Evolutionary conservation across 352 stramenopile species (phyloP).

Genomic region (Peronospora farinosa): DNA sequence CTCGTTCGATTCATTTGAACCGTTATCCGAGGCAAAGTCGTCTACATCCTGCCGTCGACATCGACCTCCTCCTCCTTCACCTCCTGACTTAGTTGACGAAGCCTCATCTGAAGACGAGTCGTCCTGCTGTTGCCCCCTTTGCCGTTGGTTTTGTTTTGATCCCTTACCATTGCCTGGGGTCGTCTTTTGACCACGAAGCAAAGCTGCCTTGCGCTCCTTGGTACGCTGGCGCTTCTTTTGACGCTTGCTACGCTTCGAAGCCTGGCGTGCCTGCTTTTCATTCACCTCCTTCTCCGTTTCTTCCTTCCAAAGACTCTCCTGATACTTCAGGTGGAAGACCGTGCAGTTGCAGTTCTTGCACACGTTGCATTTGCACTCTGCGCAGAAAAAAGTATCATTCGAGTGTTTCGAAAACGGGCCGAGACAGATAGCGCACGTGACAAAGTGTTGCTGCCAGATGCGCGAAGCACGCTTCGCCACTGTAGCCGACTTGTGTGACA

Average conservation of each 20-base stretch:
- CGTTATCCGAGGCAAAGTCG: conserved; percentile 56
- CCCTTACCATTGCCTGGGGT: conserved; percentile 23
- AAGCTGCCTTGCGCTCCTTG: conserved; percentile 73
- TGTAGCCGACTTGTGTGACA: conserved; percentile 91
- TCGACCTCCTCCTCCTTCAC: conserved; percentile 19
- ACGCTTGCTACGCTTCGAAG: conserved; percentile 78
- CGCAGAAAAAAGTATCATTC: conserved; percentile 93
- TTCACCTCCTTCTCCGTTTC: conserved; percentile 89
- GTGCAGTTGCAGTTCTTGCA: conserved; percentile 96
- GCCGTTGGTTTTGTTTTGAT: conserved; percentile 30
- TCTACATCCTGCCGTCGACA: conserved; percentile 43
- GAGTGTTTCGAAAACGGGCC: conserved; percentile 93
- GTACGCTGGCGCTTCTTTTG: conserved; percentile 82
- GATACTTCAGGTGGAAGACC: conserved; percentile 97
- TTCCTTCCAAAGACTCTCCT: conserved; percentile 92
- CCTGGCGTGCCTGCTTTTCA: conserved; percentile 86
- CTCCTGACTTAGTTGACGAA: conserved; percentile 34
- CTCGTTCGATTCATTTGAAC: conserved; percentile 41
- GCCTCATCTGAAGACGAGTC: conserved; percentile 57
- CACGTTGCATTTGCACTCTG: conserved; percentile 97
- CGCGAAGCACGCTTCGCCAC: conserved; percentile 92
- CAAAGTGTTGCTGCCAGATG: conserved; percentile 98
- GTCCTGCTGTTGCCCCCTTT: conserved; percentile 37
- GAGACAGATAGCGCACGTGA: conserved; percentile 95
- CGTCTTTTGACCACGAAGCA: conserved; percentile 37